These are phyloP conservation scores for Morella rubra DNA, from an alignment of 306 rosid genomes.

Conservation along the genomic window DNA sequence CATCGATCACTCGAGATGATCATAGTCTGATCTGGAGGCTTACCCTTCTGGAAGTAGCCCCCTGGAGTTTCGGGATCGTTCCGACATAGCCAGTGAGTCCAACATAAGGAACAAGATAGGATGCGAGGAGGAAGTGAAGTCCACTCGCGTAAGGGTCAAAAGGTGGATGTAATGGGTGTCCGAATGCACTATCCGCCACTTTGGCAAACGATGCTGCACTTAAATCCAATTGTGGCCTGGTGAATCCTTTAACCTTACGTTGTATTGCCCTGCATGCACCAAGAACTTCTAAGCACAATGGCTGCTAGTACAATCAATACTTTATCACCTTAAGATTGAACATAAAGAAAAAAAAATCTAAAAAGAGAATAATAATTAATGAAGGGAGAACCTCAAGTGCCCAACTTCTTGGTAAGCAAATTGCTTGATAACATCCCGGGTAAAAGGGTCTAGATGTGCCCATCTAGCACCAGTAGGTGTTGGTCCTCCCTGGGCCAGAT, in stretches of 20 bases:
- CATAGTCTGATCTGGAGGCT: too few species aligned
- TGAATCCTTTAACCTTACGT: conserved; percentile 52
- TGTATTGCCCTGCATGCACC: conserved; percentile 55
- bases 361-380: background rate
- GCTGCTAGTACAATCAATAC: too few species aligned
- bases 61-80: conserved; percentile 50
- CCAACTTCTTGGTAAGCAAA: conserved; percentile 65
- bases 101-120: conserved; percentile 72
- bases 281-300: too few species aligned
- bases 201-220: conserved; percentile 52
- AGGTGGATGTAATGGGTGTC: conserved; percentile 45
- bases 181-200: conserved; percentile 54
- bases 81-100: conserved; percentile 91
- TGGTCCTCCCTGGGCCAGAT: conserved; percentile 52
- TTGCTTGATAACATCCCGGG: conserved; percentile 44
- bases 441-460: conserved; percentile 36
- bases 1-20: too few species aligned
- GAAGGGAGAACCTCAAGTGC: conserved; percentile 51
- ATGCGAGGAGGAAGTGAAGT: conserved; percentile 66
- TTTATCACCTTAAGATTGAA: too few species aligned
- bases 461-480: conserved; percentile 54
- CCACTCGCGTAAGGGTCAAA: conserved; percentile 66
- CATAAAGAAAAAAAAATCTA: background rate
- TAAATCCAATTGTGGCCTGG: conserved; percentile 70
- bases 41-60: conserved; percentile 44